Base-by-base conservation (phyloP, 768 basidiomycete species). In the Rhodocollybia butyracea region DNA sequence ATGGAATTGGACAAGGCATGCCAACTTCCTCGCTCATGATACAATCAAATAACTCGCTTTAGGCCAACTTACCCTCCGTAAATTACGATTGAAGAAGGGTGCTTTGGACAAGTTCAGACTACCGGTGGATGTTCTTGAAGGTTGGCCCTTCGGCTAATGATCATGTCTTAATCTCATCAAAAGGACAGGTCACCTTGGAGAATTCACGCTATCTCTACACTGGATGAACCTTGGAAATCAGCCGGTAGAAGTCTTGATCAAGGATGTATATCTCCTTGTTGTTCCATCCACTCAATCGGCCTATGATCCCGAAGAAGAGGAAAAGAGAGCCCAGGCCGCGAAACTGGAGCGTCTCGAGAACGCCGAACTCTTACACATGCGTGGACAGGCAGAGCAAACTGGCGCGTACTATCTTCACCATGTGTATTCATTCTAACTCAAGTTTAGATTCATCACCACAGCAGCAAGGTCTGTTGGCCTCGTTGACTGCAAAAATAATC, bases 201-300 rank as follows among this genome's bases (percentile, higher is more conserved):
- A 84, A 63, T 86, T 96, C 62, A 90, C 90, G 0, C 70, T 96
- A 17, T 91, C 87, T 30, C 79, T 96, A 15, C 86, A 94, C 59
- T 95, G 92, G 91, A 84, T 89, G 77, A 91, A 92, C 66, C 73
- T 95, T 46, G 86, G 87, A 38, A 93, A 88, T 65, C 88, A 89
- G 65, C 96, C 97, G 0, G 92, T 94, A 26, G 91, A 96, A 64
- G 81, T 98, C 52, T 70, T 89, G 55, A 82, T 99, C 57, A 94
- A 98, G 73, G 92, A 99, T 70, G 88, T 98, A 34, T 97, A 94
- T 69, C 83, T 99, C 21, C 86, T 99, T 52, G 94, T 95, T 17
- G 83, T 91, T 30, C 91, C 97, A 27, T 85, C 88, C 12, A 76
- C 85, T 1, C 83, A 86, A 63, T 81, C 80, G 22, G 80, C 77